Percentiles rank a stretch among this genome's conserved stretches.
Conservation (phyloP, 768 basidiomycete species). For the Suillus subalutaceus region DNA sequence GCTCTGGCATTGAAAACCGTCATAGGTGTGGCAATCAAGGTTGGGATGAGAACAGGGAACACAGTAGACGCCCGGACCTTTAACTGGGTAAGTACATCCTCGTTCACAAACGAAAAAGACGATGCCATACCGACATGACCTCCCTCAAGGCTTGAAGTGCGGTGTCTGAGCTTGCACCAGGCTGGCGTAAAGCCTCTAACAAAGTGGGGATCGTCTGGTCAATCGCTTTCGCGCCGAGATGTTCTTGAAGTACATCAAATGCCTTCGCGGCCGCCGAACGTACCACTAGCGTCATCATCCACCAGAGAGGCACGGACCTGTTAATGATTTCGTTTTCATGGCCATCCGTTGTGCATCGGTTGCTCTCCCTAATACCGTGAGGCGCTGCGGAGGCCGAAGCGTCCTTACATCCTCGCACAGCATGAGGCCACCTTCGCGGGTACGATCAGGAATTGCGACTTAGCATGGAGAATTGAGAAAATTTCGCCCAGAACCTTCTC, state of each 20-base stretch:
- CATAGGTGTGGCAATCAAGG: slow-evolving; percentile 88
- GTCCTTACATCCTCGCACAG: slow-evolving; percentile 81
- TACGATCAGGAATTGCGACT: slow-evolving; percentile 62
- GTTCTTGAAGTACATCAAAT: slow-evolving; percentile 92
- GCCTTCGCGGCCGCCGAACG: slow-evolving; percentile 87
- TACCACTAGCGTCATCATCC: slow-evolving; percentile 83
- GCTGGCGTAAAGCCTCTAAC: slow-evolving; percentile 89
- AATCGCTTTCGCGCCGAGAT: slow-evolving; percentile 88
- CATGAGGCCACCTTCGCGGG: slow-evolving; percentile 82
- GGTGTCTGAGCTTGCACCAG: slow-evolving; percentile 92
- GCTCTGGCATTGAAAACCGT: slow-evolving; percentile 94
- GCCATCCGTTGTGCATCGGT: slow-evolving; percentile 85
- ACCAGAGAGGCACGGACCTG: slow-evolving; percentile 82
- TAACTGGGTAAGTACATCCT: slow-evolving; percentile 12
- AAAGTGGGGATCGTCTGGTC: slow-evolving; percentile 97
- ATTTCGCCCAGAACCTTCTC: slow-evolving; percentile 88
- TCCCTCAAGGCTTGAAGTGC: slow-evolving; percentile 91
- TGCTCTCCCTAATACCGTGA: slow-evolving; percentile 64
- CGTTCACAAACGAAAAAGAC: not conserved
- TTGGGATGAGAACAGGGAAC: slow-evolving; percentile 96
- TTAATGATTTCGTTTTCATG: slow-evolving; percentile 88
- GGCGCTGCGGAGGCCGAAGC: not conserved
- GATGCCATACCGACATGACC: slow-evolving; percentile 83
- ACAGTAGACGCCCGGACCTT: slow-evolving; percentile 93
- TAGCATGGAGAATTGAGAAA: slow-evolving; percentile 72